Evolutionary conservation across 192 early-diverging fungal genomes (phyloP), one percentile per base, ranked within the genome.

Genomic region (Chytriomyces hyalinus): DNA sequence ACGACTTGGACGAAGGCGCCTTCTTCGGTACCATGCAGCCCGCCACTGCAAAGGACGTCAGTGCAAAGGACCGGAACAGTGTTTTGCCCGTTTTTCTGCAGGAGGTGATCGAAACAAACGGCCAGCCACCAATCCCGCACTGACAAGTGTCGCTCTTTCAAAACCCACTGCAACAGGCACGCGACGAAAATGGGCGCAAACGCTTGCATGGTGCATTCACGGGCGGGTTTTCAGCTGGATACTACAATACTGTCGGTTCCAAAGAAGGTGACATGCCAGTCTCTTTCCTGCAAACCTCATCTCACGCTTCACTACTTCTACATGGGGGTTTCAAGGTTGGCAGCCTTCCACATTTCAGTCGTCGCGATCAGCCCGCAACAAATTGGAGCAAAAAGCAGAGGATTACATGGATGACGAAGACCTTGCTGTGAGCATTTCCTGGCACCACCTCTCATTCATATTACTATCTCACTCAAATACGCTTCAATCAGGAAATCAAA

Each of bases 331-430:
- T 36, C 36, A 36, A 93, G 93, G 93, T 64, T 95, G 93, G 93
- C 65, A 86, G 59, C 94, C 94, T 0, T 82, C 84, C 3, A 83
- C 89, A 8, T 97, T 95, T 81, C 88, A 91, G 3, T 96, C 96
- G 1, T 93, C 93, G 7, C 87, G 94, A 47, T 79, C 68, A 36
- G 86, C 86, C 6, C 89, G 94, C 11, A 84, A 84, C 6, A 72
- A 73, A 49, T 61, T 66, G 24, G 50, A 90, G 61, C 76, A 68
- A 49, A 84, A 51, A 13, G 90, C 92, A 26, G 93, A 97, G 73
- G 96, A 99, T 75, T 97, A 90, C 73, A 99, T 99, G 97, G 97
- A 99, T 83, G 94, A 96, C 6, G 96, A 99, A 75, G 97, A 99
- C 73, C 73, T 94, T 22, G 90, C 89, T 71, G 94, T 87, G 53